Base-by-base conservation (phyloP, 768 basidiomycete species). In the Naganishia kalamii region DNA sequence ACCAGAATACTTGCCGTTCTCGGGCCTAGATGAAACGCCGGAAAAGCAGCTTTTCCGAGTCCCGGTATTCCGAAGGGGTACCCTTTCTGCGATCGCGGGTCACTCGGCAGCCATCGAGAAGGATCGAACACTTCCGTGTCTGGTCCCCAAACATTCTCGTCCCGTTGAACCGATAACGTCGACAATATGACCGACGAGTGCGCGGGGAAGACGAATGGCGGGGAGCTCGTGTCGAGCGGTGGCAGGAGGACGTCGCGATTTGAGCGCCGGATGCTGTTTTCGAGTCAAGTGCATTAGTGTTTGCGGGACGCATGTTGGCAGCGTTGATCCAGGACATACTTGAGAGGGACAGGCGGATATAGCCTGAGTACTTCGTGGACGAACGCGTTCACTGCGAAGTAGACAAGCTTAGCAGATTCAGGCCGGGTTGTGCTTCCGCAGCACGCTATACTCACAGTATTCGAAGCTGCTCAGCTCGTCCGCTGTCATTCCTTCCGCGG, bases 81-180 rank as follows among this genome's bases (percentile, higher is more conserved):
- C 72, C 79, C 2, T 81, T 79, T 41, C 21, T 50, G 48, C 23
- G 48, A 50, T 11, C 48, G 48, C 23, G 10, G 25, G 48, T 87
- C 83, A 5, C 72, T 69, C 30, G 78, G 74, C 54, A 88, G 77
- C 89, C 89, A 92, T 43, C 89, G 82, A 33, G 88, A 86, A 6
- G 88, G 88, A 62, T 87, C 83, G 73, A 90, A 92, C n/a, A 81
- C 82, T 70, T 88, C 83, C 0, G 88, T 88, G 67, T 90, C 87
- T 0, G 80, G 70, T 2, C 89, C 89, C 89, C 89, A 91, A 0
- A 88, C 77, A 19, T 80, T 81, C 47, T 81, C 80, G 69, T 85
- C 86, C 0, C 88, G 83, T 61, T 90, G 89, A 61, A 84, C 84
- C 43, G 88, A 78, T 33, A 88, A 76, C 0, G 85, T 83, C 25